Percentiles rank a stretch among this genome's conserved stretches.
These are phyloP conservation scores for Tulasnella sp. DNA, from an alignment of 768 basidiomycete species.

Conservation along the genomic window DNA sequence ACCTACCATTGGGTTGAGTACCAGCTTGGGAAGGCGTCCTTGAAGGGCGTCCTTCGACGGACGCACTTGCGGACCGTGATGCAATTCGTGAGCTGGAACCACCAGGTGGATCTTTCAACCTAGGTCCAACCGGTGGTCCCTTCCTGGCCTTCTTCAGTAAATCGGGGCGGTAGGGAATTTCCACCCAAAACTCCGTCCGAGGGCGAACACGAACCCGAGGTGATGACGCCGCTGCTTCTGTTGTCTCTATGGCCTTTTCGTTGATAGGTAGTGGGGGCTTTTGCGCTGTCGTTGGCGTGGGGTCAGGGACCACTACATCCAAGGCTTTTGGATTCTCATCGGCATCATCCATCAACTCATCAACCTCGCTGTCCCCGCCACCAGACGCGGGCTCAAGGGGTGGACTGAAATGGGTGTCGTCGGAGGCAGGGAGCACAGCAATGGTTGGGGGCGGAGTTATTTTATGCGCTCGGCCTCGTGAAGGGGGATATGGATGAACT, in stretches of 20 bases:
- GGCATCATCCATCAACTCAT: constrained; percentile 1
- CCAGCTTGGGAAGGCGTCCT: neutral
- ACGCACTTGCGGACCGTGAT: neutral
- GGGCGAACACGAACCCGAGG: neutral
- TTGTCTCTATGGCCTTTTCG: neutral
- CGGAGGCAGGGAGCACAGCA: neutral
- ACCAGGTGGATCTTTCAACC: neutral
- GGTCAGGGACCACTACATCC: neutral
- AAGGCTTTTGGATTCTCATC: neutral
- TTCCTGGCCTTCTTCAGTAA: neutral
- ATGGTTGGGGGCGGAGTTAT: neutral
- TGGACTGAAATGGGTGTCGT: neutral
- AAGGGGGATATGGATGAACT: neutral
- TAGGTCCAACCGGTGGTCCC: neutral
- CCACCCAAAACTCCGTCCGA: neutral
- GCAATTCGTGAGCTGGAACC: neutral
- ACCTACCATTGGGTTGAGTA: neutral
- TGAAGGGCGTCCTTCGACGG: neutral
- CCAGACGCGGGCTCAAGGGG: neutral
- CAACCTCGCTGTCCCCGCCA: constrained; percentile 2
- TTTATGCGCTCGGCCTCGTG: neutral
- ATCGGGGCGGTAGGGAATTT: constrained; percentile 3
- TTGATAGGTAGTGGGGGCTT: neutral
- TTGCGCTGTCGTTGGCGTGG: too few species aligned
- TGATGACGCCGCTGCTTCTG: neutral